These are phyloP conservation scores for Casuarina glauca DNA, from an alignment of 306 rosid species.

Conservation along the genomic window DNA sequence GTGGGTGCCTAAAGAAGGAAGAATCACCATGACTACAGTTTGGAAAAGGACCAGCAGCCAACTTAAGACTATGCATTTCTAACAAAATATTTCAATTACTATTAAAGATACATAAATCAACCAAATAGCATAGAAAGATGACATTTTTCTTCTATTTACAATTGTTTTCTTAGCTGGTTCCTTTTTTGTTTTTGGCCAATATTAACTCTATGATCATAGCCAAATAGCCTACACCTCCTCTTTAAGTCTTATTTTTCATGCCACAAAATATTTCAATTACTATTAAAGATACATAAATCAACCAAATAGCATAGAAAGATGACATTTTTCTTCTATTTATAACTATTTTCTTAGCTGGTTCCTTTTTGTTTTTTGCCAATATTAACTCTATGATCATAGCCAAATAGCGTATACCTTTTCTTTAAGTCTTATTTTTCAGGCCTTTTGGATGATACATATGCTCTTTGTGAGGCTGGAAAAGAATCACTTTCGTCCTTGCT, in stretches of 20 bases:
- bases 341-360: neutral
- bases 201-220: neutral
- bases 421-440: constrained; percentile 38
- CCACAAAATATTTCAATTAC: neutral
- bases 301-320: neutral
- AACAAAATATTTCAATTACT: neutral
- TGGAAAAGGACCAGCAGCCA: neutral
- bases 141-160: neutral
- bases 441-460: constrained; percentile 58
- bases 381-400: neutral
- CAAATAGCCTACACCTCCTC: neutral
- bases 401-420: neutral
- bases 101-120: neutral
- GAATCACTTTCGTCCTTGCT: constrained; percentile 48
- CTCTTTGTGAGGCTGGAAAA: constrained; percentile 59
- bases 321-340: neutral
- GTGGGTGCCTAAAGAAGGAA: neutral
- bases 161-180: neutral
- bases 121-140: neutral
- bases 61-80: neutral
- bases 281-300: neutral
- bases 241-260: constrained; percentile 38
- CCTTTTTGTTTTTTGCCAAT: constrained; percentile 10
- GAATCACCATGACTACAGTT: neutral
- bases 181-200: constrained; percentile 11